phyloP scores from a whole-genome alignment of 2,329 filamentous ascomycete species.

The Camptophora hylomeconis region DNA sequence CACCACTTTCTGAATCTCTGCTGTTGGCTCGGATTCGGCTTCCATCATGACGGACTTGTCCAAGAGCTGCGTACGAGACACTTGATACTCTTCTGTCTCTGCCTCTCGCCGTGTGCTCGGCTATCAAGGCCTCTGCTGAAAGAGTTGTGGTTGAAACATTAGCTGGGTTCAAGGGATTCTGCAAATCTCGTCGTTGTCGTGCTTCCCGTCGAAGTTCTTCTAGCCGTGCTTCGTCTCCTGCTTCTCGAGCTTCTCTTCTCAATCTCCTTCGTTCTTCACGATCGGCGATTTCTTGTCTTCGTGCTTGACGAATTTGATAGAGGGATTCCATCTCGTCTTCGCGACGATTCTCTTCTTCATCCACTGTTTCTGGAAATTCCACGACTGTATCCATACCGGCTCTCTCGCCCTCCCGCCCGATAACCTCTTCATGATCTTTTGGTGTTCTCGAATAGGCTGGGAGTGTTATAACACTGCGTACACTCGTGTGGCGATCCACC shows the following conservation, averaged over 20 bases:
- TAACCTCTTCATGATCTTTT: constrained; percentile 62
- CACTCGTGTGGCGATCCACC: constrained; percentile 70
- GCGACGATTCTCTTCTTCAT: constrained; percentile 64
- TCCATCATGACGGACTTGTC: constrained; percentile 36
- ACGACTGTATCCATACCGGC: constrained; percentile 84
- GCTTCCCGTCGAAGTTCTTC: constrained; percentile 47
- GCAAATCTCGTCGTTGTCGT: constrained; percentile 31
- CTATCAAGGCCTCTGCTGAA: constrained; percentile 26
- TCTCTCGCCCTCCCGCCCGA: constrained; percentile 81
- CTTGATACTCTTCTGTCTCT: constrained; percentile 33
- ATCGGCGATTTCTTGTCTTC: constrained; percentile 62
- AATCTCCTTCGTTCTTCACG: constrained; percentile 61
- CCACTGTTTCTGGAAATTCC: constrained; percentile 66
- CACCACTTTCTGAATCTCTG: constrained; percentile 33
- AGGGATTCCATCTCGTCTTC: constrained; percentile 88
- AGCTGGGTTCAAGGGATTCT: constrained; percentile 9
- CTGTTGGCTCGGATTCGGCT: constrained; percentile 34
- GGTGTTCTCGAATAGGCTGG: constrained; percentile 69
- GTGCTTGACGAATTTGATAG: constrained; percentile 73
- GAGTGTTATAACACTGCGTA: constrained; percentile 88
- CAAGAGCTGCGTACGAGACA: constrained; percentile 34
- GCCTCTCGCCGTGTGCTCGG: constrained; percentile 31
- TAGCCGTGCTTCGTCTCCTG: constrained; percentile 58
- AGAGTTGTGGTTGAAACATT: constrained; percentile 10
- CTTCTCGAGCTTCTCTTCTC: constrained; percentile 56